A percentile compares a stretch with the other conserved stretches of the same genome.
Evolutionary conservation across 495 filamentous ascomycete genomes (phyloP).

Genomic region (Penicillium longicatenatum): DNA sequence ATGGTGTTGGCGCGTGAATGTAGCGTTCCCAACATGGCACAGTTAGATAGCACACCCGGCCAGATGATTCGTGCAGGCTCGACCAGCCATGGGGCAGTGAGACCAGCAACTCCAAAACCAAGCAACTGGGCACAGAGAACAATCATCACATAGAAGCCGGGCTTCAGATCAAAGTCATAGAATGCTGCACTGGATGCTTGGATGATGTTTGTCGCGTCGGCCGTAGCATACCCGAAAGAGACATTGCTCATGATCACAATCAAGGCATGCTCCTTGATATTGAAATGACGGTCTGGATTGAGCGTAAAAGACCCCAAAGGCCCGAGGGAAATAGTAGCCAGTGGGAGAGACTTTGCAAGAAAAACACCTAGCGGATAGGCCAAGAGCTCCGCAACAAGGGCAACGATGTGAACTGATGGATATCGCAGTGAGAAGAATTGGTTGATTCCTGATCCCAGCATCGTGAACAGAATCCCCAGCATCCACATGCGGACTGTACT

Average conservation of each 20-base stretch:
- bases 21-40: slow-evolving; percentile 38
- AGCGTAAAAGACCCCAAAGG: slow-evolving; percentile 50
- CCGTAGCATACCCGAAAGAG: slow-evolving; percentile 67
- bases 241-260: slow-evolving; percentile 90
- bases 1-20: slow-evolving; percentile 37
- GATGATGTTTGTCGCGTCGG: slow-evolving; percentile 48
- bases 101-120: slow-evolving; percentile 66
- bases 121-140: slow-evolving; percentile 63
- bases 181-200: slow-evolving; percentile 47
- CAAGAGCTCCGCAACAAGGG: slow-evolving; percentile 64
- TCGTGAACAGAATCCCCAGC: slow-evolving; percentile 73
- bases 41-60: slow-evolving; percentile 40
- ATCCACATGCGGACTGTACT: slow-evolving; percentile 79
- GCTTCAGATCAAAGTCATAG: slow-evolving; percentile 62
- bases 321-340: slow-evolving; percentile 41
- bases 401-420: slow-evolving; percentile 77
- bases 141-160: slow-evolving; percentile 61
- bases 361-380: slow-evolving; percentile 60
- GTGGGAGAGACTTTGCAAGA: slow-evolving; percentile 47
- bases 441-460: slow-evolving; percentile 81
- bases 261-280: slow-evolving; percentile 83
- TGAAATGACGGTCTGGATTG: slow-evolving; percentile 65
- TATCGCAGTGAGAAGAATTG: slow-evolving; percentile 85
- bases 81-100: slow-evolving; percentile 62
- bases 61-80: slow-evolving; percentile 56